These are phyloP conservation scores for Lactarius psammicola DNA, from an alignment of 768 basidiomycete species.

Conservation along the genomic window DNA sequence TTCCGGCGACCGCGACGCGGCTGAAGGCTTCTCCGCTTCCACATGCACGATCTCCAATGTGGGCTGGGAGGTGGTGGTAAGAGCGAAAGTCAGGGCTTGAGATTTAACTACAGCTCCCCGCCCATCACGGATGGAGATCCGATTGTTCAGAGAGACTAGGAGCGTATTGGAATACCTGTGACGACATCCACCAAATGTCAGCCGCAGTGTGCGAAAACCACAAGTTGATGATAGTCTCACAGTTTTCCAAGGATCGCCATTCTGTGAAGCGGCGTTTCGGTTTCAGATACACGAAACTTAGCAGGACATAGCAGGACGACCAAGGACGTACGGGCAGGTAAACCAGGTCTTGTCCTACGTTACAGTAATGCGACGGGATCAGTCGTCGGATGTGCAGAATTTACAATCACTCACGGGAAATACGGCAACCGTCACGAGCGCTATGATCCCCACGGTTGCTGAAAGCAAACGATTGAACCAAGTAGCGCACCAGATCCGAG, in stretches of 20 bases:
- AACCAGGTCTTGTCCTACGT: constrained; percentile 12
- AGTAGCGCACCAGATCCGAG: background rate
- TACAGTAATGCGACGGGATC: background rate
- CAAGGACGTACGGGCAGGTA: constrained; percentile 14
- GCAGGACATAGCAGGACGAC: background rate
- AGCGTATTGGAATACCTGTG: constrained; percentile 18
- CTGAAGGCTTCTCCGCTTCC: no score
- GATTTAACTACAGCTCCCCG: background rate
- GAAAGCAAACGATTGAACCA: background rate
- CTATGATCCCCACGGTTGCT: background rate
- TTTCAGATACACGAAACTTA: background rate
- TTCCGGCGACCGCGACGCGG: no score
- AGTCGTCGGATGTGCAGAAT: background rate
- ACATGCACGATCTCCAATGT: background rate
- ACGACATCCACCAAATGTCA: background rate
- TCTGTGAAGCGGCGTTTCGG: background rate
- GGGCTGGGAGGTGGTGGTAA: no score
- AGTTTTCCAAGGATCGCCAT: constrained; percentile 13
- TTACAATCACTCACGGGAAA: constrained; percentile 7
- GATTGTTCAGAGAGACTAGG: constrained; percentile 19
- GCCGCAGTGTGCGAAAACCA: background rate
- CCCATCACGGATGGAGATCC: constrained; percentile 13
- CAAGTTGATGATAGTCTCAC: background rate
- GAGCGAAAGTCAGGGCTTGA: background rate
- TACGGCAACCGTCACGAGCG: constrained; percentile 1